Conservation (phyloP, 345 rosid genomes). For the Odontarrhena argentea region DNA sequence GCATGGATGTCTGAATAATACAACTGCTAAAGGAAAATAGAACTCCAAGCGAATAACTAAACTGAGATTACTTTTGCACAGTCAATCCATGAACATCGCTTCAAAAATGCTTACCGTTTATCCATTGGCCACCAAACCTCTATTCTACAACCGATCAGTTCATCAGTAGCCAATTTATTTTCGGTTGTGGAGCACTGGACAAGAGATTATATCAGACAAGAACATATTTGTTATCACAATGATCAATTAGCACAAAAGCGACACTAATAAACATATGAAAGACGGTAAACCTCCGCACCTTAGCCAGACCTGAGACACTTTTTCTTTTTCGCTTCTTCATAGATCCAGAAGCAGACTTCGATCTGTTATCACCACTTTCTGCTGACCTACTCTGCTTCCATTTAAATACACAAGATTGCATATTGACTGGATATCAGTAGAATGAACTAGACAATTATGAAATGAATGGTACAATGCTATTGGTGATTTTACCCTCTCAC, state of each 20-base stretch:
- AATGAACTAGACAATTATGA: slow-evolving; percentile 9
- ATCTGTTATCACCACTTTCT: slow-evolving; percentile 47
- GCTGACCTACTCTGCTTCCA: slow-evolving; percentile 46
- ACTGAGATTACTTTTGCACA: slow-evolving; percentile 3
- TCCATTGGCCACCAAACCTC: slow-evolving; percentile 99
- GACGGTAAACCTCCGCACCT: slow-evolving; percentile 53
- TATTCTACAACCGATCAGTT: slow-evolving; percentile 79
- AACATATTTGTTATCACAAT: slow-evolving; percentile 3
- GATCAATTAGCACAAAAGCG: slow-evolving; percentile 18
- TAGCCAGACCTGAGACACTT: slow-evolving; percentile 67
- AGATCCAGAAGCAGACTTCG: slow-evolving; percentile 60
- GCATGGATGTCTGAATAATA: slow-evolving; percentile 19
- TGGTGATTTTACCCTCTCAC: slow-evolving; percentile 56
- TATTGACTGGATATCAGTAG: slow-evolving; percentile 15
- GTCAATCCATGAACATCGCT: slow-evolving; percentile 12
- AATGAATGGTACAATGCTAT: neutral
- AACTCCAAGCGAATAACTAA: neutral
- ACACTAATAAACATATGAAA: slow-evolving; percentile 20
- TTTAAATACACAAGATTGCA: slow-evolving; percentile 18
- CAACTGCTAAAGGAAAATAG: neutral
- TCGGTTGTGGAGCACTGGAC: slow-evolving; percentile 69
- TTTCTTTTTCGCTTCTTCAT: slow-evolving; percentile 74
- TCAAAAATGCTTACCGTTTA: slow-evolving; percentile 64
- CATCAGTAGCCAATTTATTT: slow-evolving; percentile 56
- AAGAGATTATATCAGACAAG: slow-evolving; percentile 33